These are phyloP conservation scores for Phylloporus sp. DNA, from an alignment of 768 basidiomycete genomes.

Conservation along the genomic window DNA sequence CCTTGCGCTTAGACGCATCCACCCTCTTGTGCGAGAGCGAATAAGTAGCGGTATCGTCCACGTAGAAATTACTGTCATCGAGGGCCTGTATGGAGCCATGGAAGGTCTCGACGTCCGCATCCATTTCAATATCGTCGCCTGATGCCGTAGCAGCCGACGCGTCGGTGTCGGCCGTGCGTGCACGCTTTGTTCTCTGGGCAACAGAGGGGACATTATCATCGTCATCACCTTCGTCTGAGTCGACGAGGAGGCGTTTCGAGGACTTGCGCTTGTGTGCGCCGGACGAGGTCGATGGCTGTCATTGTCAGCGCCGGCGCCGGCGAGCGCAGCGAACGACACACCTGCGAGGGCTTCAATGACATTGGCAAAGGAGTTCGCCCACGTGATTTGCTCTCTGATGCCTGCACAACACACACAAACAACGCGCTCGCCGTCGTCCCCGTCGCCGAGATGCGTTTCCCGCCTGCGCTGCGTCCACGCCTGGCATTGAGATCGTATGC, in stretches of 20 bases:
- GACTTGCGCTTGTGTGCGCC: constrained; percentile 13
- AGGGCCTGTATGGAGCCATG: constrained; percentile 7
- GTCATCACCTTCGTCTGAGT: constrained; percentile 35
- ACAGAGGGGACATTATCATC: constrained; percentile 39
- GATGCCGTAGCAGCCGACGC: constrained; percentile 20
- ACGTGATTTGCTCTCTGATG: not conserved
- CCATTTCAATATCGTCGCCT: constrained; percentile 44
- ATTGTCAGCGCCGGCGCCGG: constrained; percentile 6
- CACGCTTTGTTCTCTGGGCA: constrained; percentile 21
- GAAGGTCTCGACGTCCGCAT: constrained; percentile 39
- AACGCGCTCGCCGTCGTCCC: constrained; percentile 11
- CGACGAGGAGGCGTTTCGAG: constrained; percentile 28
- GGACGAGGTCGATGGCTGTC: constrained; percentile 18
- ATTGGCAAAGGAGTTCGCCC: not conserved
- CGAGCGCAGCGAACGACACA: constrained; percentile 7
- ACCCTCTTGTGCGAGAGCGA: constrained; percentile 8
- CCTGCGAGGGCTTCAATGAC: constrained; percentile 16
- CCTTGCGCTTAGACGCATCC: constrained; percentile 11
- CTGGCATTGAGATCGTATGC: constrained; percentile 11
- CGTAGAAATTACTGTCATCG: constrained; percentile 24
- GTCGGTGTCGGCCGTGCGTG: constrained; percentile 28
- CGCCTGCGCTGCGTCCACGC: constrained; percentile 3
- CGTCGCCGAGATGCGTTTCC: constrained; percentile 17
- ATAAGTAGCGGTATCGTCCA: not conserved
- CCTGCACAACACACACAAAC: not conserved